Evolutionary conservation across 1,284 basidiomycete species (phyloP).

Genomic region (Rhodotorula sp.): DNA sequence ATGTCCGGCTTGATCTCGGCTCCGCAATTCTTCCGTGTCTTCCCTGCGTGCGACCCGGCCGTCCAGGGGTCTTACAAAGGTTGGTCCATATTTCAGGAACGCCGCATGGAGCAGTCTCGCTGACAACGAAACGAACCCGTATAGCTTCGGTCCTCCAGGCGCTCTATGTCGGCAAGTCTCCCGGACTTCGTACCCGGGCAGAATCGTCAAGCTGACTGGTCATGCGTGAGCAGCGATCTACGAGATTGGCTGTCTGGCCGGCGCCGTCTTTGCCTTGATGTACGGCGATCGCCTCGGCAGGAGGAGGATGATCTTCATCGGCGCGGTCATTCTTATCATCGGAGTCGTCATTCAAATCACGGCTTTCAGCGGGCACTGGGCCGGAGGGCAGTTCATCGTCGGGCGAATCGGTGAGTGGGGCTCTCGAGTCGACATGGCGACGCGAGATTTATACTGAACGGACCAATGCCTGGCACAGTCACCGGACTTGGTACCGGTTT

Average conservation of each 20-base stretch:
- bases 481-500: slow-evolving; percentile 39
- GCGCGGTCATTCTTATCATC: slow-evolving; percentile 50
- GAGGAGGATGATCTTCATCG: slow-evolving; percentile 23
- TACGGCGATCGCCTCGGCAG: slow-evolving; percentile 26
- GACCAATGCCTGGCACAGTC: slow-evolving; percentile 21
- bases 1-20: slow-evolving; percentile 25
- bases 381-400: slow-evolving; percentile 57
- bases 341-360: slow-evolving; percentile 56
- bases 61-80: slow-evolving; percentile 15
- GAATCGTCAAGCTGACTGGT: too few species aligned
- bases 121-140: too few species aligned
- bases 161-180: slow-evolving; percentile 2
- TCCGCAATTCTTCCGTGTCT: slow-evolving; percentile 17
- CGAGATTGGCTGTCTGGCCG: slow-evolving; percentile 22
- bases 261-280: slow-evolving; percentile 28
- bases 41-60: slow-evolving; percentile 26
- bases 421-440: too few species aligned
- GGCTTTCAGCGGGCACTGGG: slow-evolving; percentile 51
- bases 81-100: not conserved
- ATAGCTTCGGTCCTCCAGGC: slow-evolving; percentile 13
- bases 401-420: slow-evolving; percentile 49
- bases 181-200: too few species aligned
- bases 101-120: too few species aligned
- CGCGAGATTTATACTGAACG: too few species aligned
- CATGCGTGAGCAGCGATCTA: slow-evolving; percentile 7